Percentiles rank a stretch among this genome's conserved stretches.
Conservation (phyloP, 495 filamentous ascomycete species). For the Geopyxis carbonaria region DNA sequence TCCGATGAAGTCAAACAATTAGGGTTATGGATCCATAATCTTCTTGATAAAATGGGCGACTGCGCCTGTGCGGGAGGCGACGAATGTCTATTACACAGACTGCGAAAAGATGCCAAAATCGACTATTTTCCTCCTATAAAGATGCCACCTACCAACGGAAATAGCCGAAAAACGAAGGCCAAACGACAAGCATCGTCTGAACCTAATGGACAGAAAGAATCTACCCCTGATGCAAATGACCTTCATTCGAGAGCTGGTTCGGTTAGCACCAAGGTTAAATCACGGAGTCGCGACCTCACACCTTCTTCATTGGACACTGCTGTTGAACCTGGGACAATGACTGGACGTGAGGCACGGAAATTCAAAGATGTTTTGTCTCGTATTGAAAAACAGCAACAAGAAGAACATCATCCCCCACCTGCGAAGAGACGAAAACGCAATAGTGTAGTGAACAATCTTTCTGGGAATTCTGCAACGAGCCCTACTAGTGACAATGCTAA, state of each 20-base stretch:
- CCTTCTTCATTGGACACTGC: conserved; percentile 17
- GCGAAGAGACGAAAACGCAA: conserved; percentile 20
- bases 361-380: conserved; percentile 23
- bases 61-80: conserved; percentile 16
- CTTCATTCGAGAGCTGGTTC: conserved; percentile 28
- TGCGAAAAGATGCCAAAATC: conserved; percentile 8
- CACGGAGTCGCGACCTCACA: conserved; percentile 21
- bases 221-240: conserved; percentile 26
- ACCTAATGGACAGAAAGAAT: conserved; percentile 10
- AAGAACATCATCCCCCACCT: conserved; percentile 15
- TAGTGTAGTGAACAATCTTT: conserved; percentile 6
- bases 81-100: conserved; percentile 15
- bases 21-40: conserved; percentile 13
- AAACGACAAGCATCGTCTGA: conserved; percentile 17
- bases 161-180: conserved; percentile 8
- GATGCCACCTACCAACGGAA: conserved; percentile 11
- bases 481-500: neutral
- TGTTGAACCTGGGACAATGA: conserved; percentile 19
- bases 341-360: conserved; percentile 20
- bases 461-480: neutral
- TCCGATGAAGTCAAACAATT: conserved; percentile 35
- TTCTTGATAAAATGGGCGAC: conserved; percentile 19
- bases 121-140: conserved; percentile 7
- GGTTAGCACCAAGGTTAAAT: conserved; percentile 17
- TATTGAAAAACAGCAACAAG: conserved; percentile 22